Base-by-base conservation (phyloP, 176 grass and related monocot species). In the Poa pratensis region DNA sequence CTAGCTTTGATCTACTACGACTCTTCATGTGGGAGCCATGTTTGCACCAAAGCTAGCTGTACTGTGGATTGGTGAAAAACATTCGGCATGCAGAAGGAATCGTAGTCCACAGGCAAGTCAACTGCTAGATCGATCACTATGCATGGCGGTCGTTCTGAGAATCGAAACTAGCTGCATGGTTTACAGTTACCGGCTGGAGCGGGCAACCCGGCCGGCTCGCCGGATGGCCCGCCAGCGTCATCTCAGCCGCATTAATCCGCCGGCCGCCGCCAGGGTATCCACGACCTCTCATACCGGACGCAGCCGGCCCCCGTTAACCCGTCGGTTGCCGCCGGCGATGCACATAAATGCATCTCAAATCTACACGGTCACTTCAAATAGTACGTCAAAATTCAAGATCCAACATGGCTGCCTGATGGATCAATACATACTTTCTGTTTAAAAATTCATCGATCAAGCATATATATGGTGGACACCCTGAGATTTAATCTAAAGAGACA, bases 181-280 rank as follows among this genome's bases (percentile, higher is more conserved):
- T 43, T 43, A 48, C 55, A 19, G 57, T 65, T 67, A 7, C 78
- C 78, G n/a, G 58, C 14, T 34, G 30, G 30, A 53, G 62, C 83
- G 62, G 88, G 78, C 42, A 89, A 42, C 65, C 13, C 50, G 23
- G 13, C 81, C 42, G 43, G 58, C 86, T 34, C 17, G 75, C 81
- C 82, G 2, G 66, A n/a, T n/a, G 55, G 9, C 61, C 61, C 11
- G 54, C 30, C 30, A 20, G 52, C 30, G 14, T 26, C 84, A 34
- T 2, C 24, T 6, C 67, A 55, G 34, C 58, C 16, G 76, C 68
- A 80, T 76, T 90, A 78, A 90, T 86, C 73, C 75, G 27, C 66
- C 74, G 80, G 84, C 67, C 67, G 88, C 88, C 88, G 88, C 79
- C 88, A 40, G 51, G 26, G 34, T 5, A 1, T 42, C 54, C 73